Evolutionary conservation across 2,329 filamentous ascomycete species (phyloP).

Genomic region (Calonectria henricotiae): DNA sequence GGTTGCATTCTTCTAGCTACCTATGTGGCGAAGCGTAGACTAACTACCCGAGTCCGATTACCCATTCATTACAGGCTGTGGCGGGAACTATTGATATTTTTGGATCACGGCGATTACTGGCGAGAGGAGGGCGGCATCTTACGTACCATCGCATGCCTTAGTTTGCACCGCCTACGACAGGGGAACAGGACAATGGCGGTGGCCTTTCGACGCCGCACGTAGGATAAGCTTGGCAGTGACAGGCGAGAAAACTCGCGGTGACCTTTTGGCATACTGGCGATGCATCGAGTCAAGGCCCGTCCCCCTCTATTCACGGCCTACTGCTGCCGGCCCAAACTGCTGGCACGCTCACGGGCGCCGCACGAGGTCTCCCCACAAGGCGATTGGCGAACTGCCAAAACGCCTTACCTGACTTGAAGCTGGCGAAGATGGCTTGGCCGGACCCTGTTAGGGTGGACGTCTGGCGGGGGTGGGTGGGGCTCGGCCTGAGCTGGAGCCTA

Average conservation of each 20-base stretch:
- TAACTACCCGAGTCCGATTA: conserved; percentile 8
- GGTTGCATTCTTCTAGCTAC: conserved; percentile 16
- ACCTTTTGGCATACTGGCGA: not conserved
- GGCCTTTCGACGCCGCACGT: not conserved
- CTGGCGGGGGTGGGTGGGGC: conserved; percentile 45
- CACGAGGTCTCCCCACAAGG: conserved; percentile 23
- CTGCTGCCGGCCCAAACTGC: not conserved
- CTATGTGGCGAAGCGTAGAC: conserved; percentile 26
- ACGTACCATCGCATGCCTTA: conserved; percentile 15
- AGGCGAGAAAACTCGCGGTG: not conserved
- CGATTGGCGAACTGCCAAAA: conserved; percentile 38
- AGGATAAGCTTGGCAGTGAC: not conserved
- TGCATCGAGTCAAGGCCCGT: conserved; percentile 8
- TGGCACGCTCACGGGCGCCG: conserved; percentile 4
- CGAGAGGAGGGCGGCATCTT: conserved; percentile 1
- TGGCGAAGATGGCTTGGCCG: conserved; percentile 41
- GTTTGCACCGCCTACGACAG: conserved; percentile 18
- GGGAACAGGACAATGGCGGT: not conserved
- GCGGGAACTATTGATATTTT: conserved; percentile 29
- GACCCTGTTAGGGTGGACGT: conserved; percentile 45
- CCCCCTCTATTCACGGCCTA: not conserved
- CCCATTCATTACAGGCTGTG: conserved; percentile 15
- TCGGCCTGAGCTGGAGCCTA: conserved; percentile 38
- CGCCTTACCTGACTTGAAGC: conserved; percentile 41
- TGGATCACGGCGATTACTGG: conserved; percentile 22